These are phyloP conservation scores for Taiwanofungus camphoratus DNA, from an alignment of 1,284 basidiomycete species.

Conservation along the genomic window DNA sequence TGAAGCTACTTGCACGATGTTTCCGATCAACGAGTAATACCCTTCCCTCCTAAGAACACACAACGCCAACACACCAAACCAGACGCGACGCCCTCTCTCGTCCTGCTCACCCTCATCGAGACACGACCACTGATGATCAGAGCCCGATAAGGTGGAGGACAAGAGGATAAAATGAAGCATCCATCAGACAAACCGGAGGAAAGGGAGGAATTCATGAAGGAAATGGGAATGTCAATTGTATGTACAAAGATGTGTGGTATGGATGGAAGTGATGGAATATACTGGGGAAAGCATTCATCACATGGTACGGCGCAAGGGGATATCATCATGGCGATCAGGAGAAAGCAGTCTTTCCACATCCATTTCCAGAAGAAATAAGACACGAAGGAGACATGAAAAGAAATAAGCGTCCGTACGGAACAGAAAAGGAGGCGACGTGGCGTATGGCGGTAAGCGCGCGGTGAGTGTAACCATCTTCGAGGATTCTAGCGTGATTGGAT, in stretches of 20 bases:
- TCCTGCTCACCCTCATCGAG: conserved; percentile 50
- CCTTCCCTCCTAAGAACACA: conserved; percentile 1
- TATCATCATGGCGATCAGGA: conserved; percentile 20
- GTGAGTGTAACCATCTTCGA: conserved; percentile 5
- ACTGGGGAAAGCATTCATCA: conserved; percentile 16
- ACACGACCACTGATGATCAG: conserved; percentile 20
- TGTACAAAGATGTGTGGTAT: conserved; percentile 14
- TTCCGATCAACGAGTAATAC: neutral
- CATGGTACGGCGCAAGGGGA: conserved; percentile 28
- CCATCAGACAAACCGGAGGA: conserved; percentile 18
- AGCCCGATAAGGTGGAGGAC: conserved; percentile 46
- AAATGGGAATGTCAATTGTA: conserved; percentile 6
- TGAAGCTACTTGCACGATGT: neutral
- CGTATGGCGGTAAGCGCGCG: conserved; percentile 18
- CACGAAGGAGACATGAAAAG: conserved; percentile 41
- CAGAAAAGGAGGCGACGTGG: conserved; percentile 31
- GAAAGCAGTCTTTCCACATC: conserved; percentile 21
- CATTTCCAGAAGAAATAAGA: conserved; percentile 16
- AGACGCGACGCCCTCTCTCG: conserved; percentile 68
- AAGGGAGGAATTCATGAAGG: conserved; percentile 14
- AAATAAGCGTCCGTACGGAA: conserved; percentile 64
- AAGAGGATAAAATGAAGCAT: conserved; percentile 42
- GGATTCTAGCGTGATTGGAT: conserved; percentile 10
- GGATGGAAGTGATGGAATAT: conserved; percentile 12
- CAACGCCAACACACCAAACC: conserved; percentile 20